Conservation (phyloP, 257 asterid genomes). For the Oldenlandia corymbosa region DNA sequence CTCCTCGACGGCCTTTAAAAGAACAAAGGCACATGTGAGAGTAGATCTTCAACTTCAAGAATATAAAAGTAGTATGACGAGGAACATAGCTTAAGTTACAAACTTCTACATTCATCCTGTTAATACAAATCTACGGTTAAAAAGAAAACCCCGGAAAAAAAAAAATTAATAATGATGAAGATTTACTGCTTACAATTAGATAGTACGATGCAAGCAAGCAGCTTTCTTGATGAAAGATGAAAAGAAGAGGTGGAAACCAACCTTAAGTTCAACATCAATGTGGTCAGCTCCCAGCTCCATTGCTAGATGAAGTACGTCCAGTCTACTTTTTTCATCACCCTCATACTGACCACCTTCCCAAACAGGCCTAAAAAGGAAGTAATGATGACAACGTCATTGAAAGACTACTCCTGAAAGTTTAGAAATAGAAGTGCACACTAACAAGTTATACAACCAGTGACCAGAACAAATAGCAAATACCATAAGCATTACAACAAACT, state of each 20-base stretch:
- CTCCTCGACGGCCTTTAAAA: constrained; percentile 66
- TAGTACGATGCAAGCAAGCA: not conserved
- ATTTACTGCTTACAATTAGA: not conserved
- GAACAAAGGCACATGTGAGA: constrained; percentile 4
- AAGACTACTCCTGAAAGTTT: not conserved
- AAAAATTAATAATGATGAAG: too few species aligned
- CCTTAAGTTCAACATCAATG: constrained; percentile 94
- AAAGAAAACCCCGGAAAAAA: too few species aligned
- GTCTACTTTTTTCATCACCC: constrained; percentile 75
- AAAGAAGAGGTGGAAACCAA: constrained; percentile 20
- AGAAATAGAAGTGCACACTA: not conserved
- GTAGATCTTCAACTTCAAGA: not conserved
- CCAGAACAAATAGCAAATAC: not conserved
- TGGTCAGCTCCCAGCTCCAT: constrained; percentile 98
- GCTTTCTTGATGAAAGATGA: constrained; percentile 5
- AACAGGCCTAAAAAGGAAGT: constrained; percentile 51
- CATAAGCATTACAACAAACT: not conserved
- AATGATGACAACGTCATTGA: constrained; percentile 10
- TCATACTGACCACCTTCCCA: constrained; percentile 98
- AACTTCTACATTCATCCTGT: too few species aligned
- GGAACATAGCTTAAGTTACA: constrained; percentile 9
- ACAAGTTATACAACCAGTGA: not conserved
- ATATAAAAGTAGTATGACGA: not conserved
- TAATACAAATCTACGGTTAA: too few species aligned
- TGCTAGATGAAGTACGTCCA: constrained; percentile 62